Evolutionary conservation across 1,139 yeast species (phyloP).

Genomic region (Blastobotrys serpentis): DNA sequence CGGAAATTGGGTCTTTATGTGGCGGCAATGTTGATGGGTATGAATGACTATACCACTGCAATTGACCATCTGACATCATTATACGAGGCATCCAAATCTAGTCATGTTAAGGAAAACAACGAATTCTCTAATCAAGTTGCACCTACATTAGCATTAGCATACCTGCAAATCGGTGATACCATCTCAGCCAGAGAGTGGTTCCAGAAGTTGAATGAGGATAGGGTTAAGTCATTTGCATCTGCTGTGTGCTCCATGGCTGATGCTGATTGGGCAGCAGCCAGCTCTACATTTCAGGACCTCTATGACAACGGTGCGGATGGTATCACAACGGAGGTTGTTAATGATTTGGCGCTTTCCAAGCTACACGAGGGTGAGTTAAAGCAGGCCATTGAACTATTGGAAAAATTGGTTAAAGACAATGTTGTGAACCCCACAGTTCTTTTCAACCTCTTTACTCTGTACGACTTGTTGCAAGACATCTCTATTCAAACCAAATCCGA

Average conservation of each 20-base stretch:
- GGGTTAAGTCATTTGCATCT: constrained; percentile 19
- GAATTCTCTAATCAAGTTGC: constrained; percentile 23
- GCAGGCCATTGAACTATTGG: constrained; percentile 44
- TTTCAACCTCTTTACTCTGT: constrained; percentile 33
- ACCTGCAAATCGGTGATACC: constrained; percentile 34
- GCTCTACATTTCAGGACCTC: constrained; percentile 13
- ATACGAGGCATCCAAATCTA: constrained; percentile 21
- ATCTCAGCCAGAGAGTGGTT: constrained; percentile 35
- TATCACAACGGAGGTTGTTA: constrained; percentile 16
- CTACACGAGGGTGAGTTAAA: constrained; percentile 45
- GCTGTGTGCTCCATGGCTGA: constrained; percentile 34
- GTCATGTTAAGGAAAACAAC: constrained; percentile 13
- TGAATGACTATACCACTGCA: constrained; percentile 37
- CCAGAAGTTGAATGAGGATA: constrained; percentile 17
- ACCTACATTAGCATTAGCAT: constrained; percentile 29
- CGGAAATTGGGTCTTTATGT: constrained; percentile 35
- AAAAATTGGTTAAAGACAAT: constrained; percentile 28
- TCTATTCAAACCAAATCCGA: constrained; percentile 17
- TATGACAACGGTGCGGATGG: constrained; percentile 12
- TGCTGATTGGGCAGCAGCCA: constrained; percentile 31
- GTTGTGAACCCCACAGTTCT: constrained; percentile 26
- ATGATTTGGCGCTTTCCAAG: constrained; percentile 31
- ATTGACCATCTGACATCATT: constrained; percentile 32
- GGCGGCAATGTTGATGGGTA: constrained; percentile 36
- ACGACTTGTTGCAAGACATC: constrained; percentile 31